Conservation (phyloP, 2,329 filamentous ascomycete species). For the Phymatotrichopsis omnivora region DNA sequence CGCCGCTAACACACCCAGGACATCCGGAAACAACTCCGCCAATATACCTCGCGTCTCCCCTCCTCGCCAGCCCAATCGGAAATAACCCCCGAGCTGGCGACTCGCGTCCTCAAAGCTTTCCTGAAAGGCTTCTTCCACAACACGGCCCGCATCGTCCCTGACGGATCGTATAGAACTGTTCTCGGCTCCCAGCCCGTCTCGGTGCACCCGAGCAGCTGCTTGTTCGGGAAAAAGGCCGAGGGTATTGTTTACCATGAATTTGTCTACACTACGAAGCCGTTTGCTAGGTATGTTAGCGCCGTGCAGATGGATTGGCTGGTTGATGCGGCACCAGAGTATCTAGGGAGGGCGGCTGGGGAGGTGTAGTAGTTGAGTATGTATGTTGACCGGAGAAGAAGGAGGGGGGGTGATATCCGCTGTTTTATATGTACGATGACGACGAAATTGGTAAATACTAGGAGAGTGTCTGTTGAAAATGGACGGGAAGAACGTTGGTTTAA, state of each 20-base stretch:
- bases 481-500: too few relatives aligned
- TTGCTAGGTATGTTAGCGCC: constrained; percentile 43
- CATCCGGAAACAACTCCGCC: constrained; percentile 28
- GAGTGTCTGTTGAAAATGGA: too few relatives aligned
- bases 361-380: background rate
- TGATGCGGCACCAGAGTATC: constrained; percentile 34
- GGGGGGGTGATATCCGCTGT: background rate
- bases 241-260: constrained; percentile 47
- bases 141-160: constrained; percentile 51
- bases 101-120: constrained; percentile 50
- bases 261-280: constrained; percentile 45
- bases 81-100: constrained; percentile 45
- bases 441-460: too few relatives aligned
- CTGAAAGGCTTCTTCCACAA: constrained; percentile 51
- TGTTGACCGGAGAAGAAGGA: background rate
- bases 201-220: constrained; percentile 45
- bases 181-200: constrained; percentile 42
- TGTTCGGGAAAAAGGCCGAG: constrained; percentile 42
- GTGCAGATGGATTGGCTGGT: constrained; percentile 44
- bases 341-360: background rate
- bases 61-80: constrained; percentile 3
- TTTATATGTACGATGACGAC: too few relatives aligned
- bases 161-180: constrained; percentile 46
- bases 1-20: constrained; percentile 9
- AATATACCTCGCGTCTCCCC: constrained; percentile 25